Percentiles rank a stretch among this genome's conserved stretches.
Evolutionary conservation across 1,139 yeast genomes (phyloP).

Genomic region (Blastobotrys capitulatus): DNA sequence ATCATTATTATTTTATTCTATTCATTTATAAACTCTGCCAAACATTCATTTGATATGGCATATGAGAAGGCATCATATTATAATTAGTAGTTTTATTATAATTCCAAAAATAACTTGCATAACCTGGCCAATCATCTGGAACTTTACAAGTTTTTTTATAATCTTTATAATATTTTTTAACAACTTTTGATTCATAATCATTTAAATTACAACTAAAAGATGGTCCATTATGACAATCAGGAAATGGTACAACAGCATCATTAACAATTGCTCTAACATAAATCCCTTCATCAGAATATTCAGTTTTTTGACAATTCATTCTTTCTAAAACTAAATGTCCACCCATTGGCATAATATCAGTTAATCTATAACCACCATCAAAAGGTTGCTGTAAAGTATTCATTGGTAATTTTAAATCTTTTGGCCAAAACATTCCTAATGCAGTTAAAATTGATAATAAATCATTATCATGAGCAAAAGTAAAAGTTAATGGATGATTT

Average conservation of each 20-base stretch:
- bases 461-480: conserved; percentile 52
- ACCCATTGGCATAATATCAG: conserved; percentile 48
- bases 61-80: not conserved
- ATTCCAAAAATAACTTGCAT: conserved; percentile 31
- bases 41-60: conserved; percentile 5
- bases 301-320: conserved; percentile 36
- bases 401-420: conserved; percentile 1
- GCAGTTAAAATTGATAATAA: conserved; percentile 41
- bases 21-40: too few species aligned
- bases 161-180: conserved; percentile 10
- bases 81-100: conserved; percentile 10
- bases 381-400: conserved; percentile 38
- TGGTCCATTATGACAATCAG: conserved; percentile 45
- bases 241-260: conserved; percentile 53
- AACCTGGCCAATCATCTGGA: conserved; percentile 24
- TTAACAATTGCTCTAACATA: conserved; percentile 48
- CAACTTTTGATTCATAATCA: conserved; percentile 30
- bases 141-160: conserved; percentile 24
- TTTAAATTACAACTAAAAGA: conserved; percentile 32
- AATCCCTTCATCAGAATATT: conserved; percentile 36
- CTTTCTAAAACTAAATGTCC: conserved; percentile 48
- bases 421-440: conserved; percentile 37
- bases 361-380: conserved; percentile 3
- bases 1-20: too few species aligned
- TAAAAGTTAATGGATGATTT: conserved; percentile 25